Evolutionary conservation across 1,284 basidiomycete species (phyloP), one percentile per base, ranked within the genome.

Genomic region (Phellopilus nigrolimitatus): DNA sequence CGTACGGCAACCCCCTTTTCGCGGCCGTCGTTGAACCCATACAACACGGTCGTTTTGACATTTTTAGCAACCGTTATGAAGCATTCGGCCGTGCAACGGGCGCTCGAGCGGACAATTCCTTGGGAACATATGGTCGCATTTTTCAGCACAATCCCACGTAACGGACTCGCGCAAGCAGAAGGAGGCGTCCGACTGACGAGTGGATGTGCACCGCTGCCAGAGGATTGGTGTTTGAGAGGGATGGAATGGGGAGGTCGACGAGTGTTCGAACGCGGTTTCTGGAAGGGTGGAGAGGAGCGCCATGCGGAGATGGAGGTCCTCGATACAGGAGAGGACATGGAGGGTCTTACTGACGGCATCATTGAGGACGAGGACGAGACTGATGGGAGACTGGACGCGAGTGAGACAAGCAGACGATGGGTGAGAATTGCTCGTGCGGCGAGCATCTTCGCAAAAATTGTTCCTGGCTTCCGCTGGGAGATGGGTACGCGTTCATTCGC

Each of bases 171-270:
- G 24, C 59, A 61, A 56, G 53, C 62, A 58, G 58, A 64, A 54
- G 60, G 62, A 54, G 58, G 63, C 73, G 61, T 70, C 8, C 78
- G 87, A 73, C 69, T 88, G 36, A 81, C 82, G 0, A 79, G 72
- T 51, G 75, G 78, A 6, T 82, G 77, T 49, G 71, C 78, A 10
- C 88, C 93, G 0, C 71, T 99, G 2, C 81, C 90, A 0, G 97
- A 99, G 66, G 97, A 99, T 65, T 97, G 94, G 92, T 91, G 90
- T 60, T 68, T 98, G 55, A 79, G 95, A 27, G 97, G 97, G 3
- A 89, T 95, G 82, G 90, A 92, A 57, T 99, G 95, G 95, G 85
- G 91, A 1, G 87, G 90, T 4, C 77, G 91, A 55, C 80, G 84
- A 51, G 84, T 97, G 1, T 97, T 88, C 65, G 91, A 94, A 64